A percentile compares a stretch with the other conserved stretches of the same genome.
Conservation (phyloP, 306 rosid species). For the Dalbergia oliveri region DNA sequence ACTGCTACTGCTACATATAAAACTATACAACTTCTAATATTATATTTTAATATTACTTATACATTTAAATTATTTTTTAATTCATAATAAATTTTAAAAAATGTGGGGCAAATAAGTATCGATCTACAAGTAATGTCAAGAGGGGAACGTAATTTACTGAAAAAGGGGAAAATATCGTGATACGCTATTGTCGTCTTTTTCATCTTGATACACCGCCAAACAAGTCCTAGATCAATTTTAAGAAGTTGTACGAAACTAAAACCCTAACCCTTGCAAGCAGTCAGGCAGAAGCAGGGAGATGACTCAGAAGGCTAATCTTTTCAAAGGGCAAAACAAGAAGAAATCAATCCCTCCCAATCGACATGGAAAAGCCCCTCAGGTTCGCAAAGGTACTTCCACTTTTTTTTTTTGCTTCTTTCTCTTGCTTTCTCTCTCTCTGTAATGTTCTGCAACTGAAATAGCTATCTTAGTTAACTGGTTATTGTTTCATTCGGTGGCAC, state of each 20-base stretch:
- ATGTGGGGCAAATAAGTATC: too few species aligned
- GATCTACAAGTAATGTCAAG: too few species aligned
- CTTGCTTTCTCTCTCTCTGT: background rate
- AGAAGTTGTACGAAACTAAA: background rate
- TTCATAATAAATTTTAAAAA: too few species aligned
- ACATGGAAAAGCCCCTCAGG: constrained; percentile 73
- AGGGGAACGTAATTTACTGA: too few species aligned
- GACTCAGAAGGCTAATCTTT: constrained; percentile 77
- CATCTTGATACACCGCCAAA: too few species aligned
- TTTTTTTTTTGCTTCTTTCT: background rate
- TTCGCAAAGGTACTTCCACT: constrained; percentile 65
- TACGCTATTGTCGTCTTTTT: too few species aligned
- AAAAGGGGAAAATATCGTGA: too few species aligned
- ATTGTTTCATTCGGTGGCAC: background rate
- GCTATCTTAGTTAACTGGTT: background rate
- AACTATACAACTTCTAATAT: too few species aligned
- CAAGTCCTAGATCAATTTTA: too few species aligned
- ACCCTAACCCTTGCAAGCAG: constrained; percentile 24
- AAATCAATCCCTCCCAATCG: constrained; percentile 79
- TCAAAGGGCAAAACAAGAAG: constrained; percentile 84
- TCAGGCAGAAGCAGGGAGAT: constrained; percentile 43
- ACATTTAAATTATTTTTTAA: too few species aligned
- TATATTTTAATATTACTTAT: too few species aligned
- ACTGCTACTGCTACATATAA: too few species aligned
- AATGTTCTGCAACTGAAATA: background rate